Base-by-base conservation (phyloP, 2,329 filamentous ascomycete species). In the Colletotrichum spinosum region DNA sequence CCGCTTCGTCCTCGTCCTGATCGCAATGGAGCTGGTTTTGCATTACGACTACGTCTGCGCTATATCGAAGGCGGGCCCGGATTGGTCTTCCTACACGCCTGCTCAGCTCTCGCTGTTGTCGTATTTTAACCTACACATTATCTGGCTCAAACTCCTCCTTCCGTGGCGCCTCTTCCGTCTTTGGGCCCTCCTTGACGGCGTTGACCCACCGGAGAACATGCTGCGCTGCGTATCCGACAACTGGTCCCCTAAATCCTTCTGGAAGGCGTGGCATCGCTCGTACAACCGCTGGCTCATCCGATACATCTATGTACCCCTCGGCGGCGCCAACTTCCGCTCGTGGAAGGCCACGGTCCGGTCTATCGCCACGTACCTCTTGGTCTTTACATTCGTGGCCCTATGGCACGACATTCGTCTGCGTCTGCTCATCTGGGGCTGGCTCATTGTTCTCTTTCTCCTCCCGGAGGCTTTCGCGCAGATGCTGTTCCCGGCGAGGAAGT, bases 131-230 rank as follows among this genome's bases (percentile, higher is more conserved):
- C 89, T 99, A 11, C 93, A 97, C 80, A 89, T 97, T 75, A 97
- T 99, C 77, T 99, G 97, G 97, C 86, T 99, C 51, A 99, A 99
- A 77, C 88, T 99, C 1, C 88, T 99, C 5, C 88, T 99, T 8
- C 96, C 96, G 1, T 99, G 95, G 94, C 92, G 96, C n/a, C 91
- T 98, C 77, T 98, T 98, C 86, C 92, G 97, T 5, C 88, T 99
- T n/a, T 99, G 96, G 96, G 86, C 93, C 0, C 86, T 99, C 4
- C 75, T 94, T 13, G 96, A 99, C 76, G 93, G 92, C 67, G 88
- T 99, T 70, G 96, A 99, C 74, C 93, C 96, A 0, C 95, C 96
- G 0, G 96, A 99, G 80, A 99, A 99, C 80, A 97, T 99, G 93
- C 88, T 97, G 59, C 92, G 96, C 70, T 99, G 97, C 79, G 93